Conservation (phyloP, 441 rosid genomes). For the Jatropha podagrica region DNA sequence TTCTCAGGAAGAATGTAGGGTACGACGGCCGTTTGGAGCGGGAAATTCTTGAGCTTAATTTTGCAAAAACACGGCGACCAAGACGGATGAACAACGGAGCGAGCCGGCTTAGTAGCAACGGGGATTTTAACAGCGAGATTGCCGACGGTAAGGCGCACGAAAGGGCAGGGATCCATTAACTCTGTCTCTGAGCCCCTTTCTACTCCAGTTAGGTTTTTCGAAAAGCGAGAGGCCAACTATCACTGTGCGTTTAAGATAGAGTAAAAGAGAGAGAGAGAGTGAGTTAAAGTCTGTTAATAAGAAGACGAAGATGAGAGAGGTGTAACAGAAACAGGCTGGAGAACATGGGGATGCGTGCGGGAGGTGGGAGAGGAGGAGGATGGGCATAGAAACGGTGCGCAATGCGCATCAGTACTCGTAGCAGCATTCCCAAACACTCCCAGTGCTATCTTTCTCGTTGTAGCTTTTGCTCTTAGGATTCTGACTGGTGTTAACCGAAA, state of each 20-base stretch:
- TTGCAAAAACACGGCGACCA: conserved; percentile 78
- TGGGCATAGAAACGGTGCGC: conserved; percentile 7
- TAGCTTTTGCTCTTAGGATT: conserved; percentile 1
- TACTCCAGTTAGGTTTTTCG: background rate
- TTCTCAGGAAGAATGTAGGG: conserved; percentile 49
- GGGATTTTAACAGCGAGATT: conserved; percentile 74
- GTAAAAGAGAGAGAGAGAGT: background rate
- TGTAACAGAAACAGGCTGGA: conserved; percentile 3
- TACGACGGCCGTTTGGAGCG: conserved; percentile 58
- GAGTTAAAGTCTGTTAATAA: background rate
- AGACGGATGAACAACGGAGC: conserved; percentile 75
- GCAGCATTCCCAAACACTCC: background rate
- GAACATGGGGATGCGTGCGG: conserved; percentile 1
- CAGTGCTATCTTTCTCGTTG: background rate
- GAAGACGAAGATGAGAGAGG: background rate
- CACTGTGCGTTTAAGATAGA: background rate
- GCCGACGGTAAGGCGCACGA: conserved; percentile 67
- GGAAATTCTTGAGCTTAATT: conserved; percentile 66
- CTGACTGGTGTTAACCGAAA: background rate
- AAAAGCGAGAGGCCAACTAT: conserved; percentile 7
- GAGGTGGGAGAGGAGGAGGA: background rate
- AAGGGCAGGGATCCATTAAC: conserved; percentile 94
- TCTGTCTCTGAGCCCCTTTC: background rate
- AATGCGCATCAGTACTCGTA: conserved; percentile 9
- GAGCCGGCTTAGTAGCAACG: conserved; percentile 54